Percentiles rank a stretch among this genome's conserved stretches.
Conservation (phyloP, 192 early-diverging fungal species). For the Pilobolus umbonatus region DNA sequence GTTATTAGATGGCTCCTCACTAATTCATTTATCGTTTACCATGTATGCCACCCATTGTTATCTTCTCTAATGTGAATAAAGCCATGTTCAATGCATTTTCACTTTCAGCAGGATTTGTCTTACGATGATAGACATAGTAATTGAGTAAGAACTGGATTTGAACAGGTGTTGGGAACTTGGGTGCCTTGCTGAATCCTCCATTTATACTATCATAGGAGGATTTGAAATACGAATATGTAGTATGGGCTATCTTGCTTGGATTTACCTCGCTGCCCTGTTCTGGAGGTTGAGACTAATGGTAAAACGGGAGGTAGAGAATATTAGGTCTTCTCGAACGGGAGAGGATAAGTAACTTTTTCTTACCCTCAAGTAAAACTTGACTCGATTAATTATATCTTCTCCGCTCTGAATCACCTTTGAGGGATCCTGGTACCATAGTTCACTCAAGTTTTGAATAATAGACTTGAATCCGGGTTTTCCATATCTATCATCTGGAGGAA, state of each 20-base stretch:
- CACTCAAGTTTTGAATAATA: conserved; percentile 24
- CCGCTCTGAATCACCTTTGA: conserved; percentile 32
- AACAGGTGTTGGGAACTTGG: conserved; percentile 61
- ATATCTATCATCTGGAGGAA: conserved; percentile 35
- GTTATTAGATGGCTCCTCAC: neutral
- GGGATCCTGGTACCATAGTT: conserved; percentile 37
- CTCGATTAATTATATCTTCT: conserved; percentile 34
- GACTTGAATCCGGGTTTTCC: conserved; percentile 39
- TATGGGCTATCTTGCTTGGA: conserved; percentile 19
- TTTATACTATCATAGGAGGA: conserved; percentile 37
- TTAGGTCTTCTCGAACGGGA: neutral
- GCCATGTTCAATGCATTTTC: conserved; percentile 38
- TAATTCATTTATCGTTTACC: conserved; percentile 21
- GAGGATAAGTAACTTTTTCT: no score
- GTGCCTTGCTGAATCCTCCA: conserved; percentile 56
- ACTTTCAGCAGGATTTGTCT: conserved; percentile 6
- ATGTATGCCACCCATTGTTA: conserved; percentile 41
- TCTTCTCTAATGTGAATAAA: conserved; percentile 37
- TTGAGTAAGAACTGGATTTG: conserved; percentile 49
- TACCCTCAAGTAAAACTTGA: conserved; percentile 26
- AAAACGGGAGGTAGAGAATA: neutral
- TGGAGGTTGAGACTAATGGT: conserved; percentile 1
- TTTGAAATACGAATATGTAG: conserved; percentile 36
- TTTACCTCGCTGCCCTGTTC: conserved; percentile 1
- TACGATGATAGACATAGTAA: conserved; percentile 31